phyloP scores from a whole-genome alignment of 768 basidiomycete species.

The Mycena olivaceomarginata region DNA sequence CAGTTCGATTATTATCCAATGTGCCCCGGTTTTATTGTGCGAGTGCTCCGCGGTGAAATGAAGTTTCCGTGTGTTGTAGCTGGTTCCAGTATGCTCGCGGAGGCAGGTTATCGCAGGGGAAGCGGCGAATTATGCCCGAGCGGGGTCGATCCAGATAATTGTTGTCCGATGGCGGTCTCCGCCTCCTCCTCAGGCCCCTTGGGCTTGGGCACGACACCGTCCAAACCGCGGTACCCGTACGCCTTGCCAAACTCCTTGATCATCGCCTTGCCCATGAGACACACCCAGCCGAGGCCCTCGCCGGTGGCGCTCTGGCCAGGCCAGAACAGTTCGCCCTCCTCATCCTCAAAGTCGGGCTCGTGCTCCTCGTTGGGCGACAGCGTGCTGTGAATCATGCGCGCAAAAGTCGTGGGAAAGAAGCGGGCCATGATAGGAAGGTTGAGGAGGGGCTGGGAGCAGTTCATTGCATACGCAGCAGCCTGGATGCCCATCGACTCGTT shows the following conservation, averaged over 20 bases:
- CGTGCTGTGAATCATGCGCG: conserved; percentile 81
- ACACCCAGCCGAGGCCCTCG: conserved; percentile 92
- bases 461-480: conserved; percentile 69
- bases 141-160: conserved; percentile 39
- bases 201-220: conserved; percentile 84
- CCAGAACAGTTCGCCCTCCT: conserved; percentile 92
- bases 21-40: conserved; percentile 36
- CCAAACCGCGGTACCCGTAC: conserved; percentile 83
- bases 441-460: conserved; percentile 70
- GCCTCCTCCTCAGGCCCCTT: conserved; percentile 57
- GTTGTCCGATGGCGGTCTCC: conserved; percentile 31
- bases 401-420: conserved; percentile 86
- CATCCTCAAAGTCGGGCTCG: conserved; percentile 89
- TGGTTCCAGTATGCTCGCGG: conserved; percentile 2
- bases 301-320: conserved; percentile 84
- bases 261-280: conserved; percentile 91
- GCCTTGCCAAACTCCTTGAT: conserved; percentile 87
- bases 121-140: conserved; percentile 41
- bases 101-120: conserved; percentile 36
- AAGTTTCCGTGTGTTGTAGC: conserved; percentile 30
- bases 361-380: conserved; percentile 81
- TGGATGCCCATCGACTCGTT: conserved; percentile 61
- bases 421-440: conserved; percentile 81
- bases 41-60: conserved; percentile 15
- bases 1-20: conserved; percentile 12